Evolutionary conservation across 2,329 filamentous ascomycete genomes (phyloP).

Genomic region (Penicillium sp.): DNA sequence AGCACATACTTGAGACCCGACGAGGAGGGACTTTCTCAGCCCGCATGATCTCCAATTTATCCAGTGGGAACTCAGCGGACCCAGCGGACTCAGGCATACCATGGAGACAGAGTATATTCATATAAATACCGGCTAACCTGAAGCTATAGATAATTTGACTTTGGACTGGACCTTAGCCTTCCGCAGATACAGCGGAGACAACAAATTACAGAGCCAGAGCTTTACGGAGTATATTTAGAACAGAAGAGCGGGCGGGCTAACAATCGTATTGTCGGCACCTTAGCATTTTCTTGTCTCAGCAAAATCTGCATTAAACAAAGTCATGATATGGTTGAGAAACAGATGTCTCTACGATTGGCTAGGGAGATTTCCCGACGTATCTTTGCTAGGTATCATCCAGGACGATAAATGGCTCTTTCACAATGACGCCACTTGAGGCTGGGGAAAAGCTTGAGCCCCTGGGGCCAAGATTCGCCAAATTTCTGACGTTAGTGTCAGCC

Average conservation of each 20-base stretch:
- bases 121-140: background rate
- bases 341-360: background rate
- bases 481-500: background rate
- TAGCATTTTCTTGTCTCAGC: background rate
- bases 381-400: background rate
- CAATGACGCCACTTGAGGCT: background rate
- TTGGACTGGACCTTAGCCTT: background rate
- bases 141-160: background rate
- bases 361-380: background rate
- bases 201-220: background rate
- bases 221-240: background rate
- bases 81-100: background rate
- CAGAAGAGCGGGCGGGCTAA: no score
- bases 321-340: background rate
- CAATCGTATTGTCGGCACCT: background rate
- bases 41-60: background rate
- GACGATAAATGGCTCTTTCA: background rate
- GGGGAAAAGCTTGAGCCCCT: no score
- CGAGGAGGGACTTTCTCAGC: background rate
- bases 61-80: background rate
- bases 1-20: background rate
- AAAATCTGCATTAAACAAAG: no score
- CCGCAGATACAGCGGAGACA: background rate
- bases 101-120: background rate
- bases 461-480: background rate